Conservation (phyloP, 2,329 filamentous ascomycete species). For the Paecilomyces sp. region DNA sequence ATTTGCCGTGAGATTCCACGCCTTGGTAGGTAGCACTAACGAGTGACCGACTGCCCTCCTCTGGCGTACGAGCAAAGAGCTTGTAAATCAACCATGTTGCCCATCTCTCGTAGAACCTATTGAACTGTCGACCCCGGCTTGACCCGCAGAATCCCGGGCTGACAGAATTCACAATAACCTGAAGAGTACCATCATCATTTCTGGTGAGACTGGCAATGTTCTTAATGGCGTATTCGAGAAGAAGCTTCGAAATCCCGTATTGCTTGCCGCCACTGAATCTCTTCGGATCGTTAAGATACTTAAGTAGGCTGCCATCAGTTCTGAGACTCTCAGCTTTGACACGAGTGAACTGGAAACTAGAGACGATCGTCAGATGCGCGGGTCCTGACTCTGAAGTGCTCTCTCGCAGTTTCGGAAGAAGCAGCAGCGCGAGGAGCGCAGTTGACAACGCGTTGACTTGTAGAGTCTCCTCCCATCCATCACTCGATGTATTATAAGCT, state of each 20-base stretch:
- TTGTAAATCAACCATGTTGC: slow-evolving; percentile 26
- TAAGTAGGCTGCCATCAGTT: slow-evolving; percentile 22
- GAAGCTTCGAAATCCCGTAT: slow-evolving; percentile 36
- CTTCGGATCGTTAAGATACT: slow-evolving; percentile 24
- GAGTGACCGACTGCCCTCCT: slow-evolving; percentile 38
- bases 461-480: slow-evolving; percentile 46
- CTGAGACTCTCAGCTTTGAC: slow-evolving; percentile 24
- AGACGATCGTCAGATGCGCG: slow-evolving; percentile 39
- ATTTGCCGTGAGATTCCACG: slow-evolving; percentile 35
- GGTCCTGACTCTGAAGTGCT: slow-evolving; percentile 23
- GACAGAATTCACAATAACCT: slow-evolving; percentile 38
- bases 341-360: slow-evolving; percentile 33
- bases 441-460: slow-evolving; percentile 56
- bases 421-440: slow-evolving; percentile 45
- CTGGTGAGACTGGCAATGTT: slow-evolving; percentile 24
- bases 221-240: slow-evolving; percentile 36
- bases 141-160: slow-evolving; percentile 40
- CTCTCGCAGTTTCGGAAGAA: slow-evolving; percentile 41
- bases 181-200: slow-evolving; percentile 24
- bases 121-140: slow-evolving; percentile 34
- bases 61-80: slow-evolving; percentile 35
- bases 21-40: slow-evolving; percentile 37
- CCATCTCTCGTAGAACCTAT: slow-evolving; percentile 26
- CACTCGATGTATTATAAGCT: slow-evolving; percentile 26
- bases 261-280: slow-evolving; percentile 25